Evolutionary conservation across 306 rosid genomes (phyloP).

Genomic region (Vigna angularis): DNA sequence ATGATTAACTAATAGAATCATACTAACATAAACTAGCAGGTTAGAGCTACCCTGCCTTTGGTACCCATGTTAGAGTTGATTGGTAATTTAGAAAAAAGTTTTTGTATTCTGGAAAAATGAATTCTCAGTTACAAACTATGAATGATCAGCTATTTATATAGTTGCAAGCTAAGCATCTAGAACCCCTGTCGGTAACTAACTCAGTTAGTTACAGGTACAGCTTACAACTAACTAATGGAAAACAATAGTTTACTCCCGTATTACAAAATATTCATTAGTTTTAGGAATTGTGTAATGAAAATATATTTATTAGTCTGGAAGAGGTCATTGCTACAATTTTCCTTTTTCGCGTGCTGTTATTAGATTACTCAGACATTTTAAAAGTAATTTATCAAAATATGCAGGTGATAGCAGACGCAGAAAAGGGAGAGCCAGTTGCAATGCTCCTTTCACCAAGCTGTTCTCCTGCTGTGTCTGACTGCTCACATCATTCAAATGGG

Average conservation of each 20-base stretch:
- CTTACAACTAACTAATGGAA: not conserved
- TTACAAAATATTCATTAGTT: not conserved
- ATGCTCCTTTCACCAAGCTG: conserved; percentile 85
- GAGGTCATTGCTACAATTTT: conserved; percentile 13
- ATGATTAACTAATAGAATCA: too few species aligned
- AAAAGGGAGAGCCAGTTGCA: conserved; percentile 90
- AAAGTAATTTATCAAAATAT: conserved; percentile 34
- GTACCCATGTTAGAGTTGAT: not conserved
- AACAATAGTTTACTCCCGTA: not conserved
- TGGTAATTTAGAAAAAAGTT: not conserved
- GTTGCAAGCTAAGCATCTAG: not conserved
- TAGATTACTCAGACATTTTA: conserved; percentile 23
- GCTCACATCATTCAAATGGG: conserved; percentile 64
- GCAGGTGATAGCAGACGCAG: conserved; percentile 76
- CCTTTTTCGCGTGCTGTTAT: conserved; percentile 19
- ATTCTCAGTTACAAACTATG: not conserved
- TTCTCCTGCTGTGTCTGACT: conserved; percentile 55
- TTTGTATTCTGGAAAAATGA: not conserved
- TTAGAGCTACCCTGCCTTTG: not conserved
- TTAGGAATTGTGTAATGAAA: conserved; percentile 14
- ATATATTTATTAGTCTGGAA: not conserved
- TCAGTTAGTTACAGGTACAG: not conserved
- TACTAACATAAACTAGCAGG: too few species aligned
- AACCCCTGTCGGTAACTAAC: not conserved
- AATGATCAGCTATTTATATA: not conserved